These are phyloP conservation scores for Fusarium camptoceras DNA, from an alignment of 2,329 filamentous ascomycete species.

Conservation along the genomic window DNA sequence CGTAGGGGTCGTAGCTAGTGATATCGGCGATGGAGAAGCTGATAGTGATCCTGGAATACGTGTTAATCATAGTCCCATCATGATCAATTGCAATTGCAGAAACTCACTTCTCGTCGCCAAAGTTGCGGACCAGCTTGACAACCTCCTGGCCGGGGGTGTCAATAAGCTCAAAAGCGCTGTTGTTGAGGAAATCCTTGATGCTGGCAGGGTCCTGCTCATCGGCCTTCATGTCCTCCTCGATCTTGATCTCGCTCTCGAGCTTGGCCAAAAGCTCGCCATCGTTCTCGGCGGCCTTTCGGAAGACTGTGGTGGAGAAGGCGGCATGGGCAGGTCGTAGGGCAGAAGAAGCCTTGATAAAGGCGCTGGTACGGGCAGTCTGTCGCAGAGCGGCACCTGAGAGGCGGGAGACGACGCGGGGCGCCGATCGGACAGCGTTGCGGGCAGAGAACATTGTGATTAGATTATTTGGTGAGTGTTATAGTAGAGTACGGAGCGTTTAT, in stretches of 20 bases:
- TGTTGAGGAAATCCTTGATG: slow-evolving; percentile 89
- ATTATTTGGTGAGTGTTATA: slow-evolving; percentile 1
- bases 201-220: slow-evolving; percentile 78
- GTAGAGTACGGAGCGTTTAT: background rate
- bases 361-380: slow-evolving; percentile 63
- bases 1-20: slow-evolving; percentile 55
- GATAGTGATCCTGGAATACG: slow-evolving; percentile 54
- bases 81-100: slow-evolving; percentile 1
- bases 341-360: slow-evolving; percentile 60
- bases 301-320: slow-evolving; percentile 60
- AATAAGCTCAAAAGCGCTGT: slow-evolving; percentile 83
- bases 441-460: slow-evolving; percentile 74
- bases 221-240: slow-evolving; percentile 85
- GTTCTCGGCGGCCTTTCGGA: slow-evolving; percentile 63
- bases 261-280: slow-evolving; percentile 88
- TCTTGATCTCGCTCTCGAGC: slow-evolving; percentile 83
- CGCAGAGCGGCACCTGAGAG: slow-evolving; percentile 64
- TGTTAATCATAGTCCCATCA: slow-evolving; percentile 31
- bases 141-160: slow-evolving; percentile 89
- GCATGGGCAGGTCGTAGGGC: slow-evolving; percentile 53
- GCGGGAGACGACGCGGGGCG: slow-evolving; percentile 72
- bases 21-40: slow-evolving; percentile 59
- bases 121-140: slow-evolving; percentile 83
- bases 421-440: slow-evolving; percentile 72
- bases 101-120: slow-evolving; percentile 87